Evolutionary conservation across 2,329 filamentous ascomycete genomes (phyloP).

Genomic region (Dactylonectria macrodidyma): DNA sequence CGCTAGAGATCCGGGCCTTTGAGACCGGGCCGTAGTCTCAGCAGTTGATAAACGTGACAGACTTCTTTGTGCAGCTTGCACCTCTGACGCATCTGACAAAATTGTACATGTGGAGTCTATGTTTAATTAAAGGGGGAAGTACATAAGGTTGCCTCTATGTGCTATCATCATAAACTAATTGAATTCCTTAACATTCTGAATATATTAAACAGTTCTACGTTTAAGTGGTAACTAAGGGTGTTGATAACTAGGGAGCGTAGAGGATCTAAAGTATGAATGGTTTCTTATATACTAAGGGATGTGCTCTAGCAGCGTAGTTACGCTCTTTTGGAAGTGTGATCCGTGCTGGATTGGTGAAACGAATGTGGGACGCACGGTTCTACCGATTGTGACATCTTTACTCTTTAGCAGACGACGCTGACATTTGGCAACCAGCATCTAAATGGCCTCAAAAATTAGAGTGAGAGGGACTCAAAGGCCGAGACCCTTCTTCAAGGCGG

Average conservation of each 20-base stretch:
- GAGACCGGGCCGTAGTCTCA: too few species aligned
- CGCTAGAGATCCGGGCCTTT: too few species aligned
- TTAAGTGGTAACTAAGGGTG: neutral
- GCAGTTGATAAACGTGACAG: too few species aligned
- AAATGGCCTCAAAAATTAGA: neutral
- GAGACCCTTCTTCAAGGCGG: constrained; percentile 36
- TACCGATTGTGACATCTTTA: neutral
- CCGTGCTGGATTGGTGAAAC: neutral
- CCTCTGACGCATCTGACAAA: too few species aligned
- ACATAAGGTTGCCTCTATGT: too few species aligned
- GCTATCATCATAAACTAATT: too few species aligned
- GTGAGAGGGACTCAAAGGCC: constrained; percentile 29
- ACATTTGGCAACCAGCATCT: neutral
- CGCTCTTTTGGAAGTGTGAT: neutral
- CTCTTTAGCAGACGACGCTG: neutral
- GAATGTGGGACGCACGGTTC: neutral
- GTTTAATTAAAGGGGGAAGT: too few species aligned
- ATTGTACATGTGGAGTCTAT: too few species aligned
- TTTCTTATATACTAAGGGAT: neutral
- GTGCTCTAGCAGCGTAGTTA: neutral
- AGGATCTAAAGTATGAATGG: neutral
- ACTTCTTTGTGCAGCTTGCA: too few species aligned
- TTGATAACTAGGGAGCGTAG: neutral
- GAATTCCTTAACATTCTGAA: neutral
- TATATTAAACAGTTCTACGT: neutral